phyloP scores from a whole-genome alignment of 2,329 filamentous ascomycete genomes.

The Curvularia hawaiiensis region DNA sequence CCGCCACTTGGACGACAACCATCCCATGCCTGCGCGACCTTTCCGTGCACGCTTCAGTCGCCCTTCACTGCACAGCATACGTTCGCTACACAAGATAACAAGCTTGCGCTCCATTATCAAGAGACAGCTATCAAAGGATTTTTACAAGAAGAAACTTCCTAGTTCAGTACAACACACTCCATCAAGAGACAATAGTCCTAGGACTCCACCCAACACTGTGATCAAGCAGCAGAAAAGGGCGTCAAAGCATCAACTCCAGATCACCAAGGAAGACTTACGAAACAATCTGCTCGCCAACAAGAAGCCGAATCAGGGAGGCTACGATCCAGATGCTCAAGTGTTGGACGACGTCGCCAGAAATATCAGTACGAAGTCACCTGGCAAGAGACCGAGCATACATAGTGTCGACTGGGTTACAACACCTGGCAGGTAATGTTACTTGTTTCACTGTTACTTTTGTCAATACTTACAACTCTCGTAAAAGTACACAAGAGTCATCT shows the following conservation, averaged over 20 bases:
- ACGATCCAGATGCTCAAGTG: constrained; percentile 46
- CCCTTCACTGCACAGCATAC: constrained; percentile 39
- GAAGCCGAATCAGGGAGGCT: constrained; percentile 42
- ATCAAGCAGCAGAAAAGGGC: constrained; percentile 28
- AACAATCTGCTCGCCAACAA: constrained; percentile 43
- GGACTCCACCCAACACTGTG: constrained; percentile 27
- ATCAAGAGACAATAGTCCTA: constrained; percentile 12
- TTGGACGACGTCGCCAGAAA: constrained; percentile 41
- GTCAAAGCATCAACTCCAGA: constrained; percentile 32
- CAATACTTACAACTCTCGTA: constrained; percentile 28
- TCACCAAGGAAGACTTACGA: constrained; percentile 39
- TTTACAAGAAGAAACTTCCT: constrained; percentile 20
- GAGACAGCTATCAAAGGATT: constrained; percentile 39
- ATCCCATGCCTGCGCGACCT: constrained; percentile 20
- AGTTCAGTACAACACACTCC: constrained; percentile 7
- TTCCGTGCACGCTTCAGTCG: constrained; percentile 30
- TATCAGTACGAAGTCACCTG: constrained; percentile 35
- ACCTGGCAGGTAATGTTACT: constrained; percentile 29
- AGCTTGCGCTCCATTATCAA: constrained; percentile 44
- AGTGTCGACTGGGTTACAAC: constrained; percentile 43
- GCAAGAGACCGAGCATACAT: constrained; percentile 44
- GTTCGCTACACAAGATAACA: constrained; percentile 43
- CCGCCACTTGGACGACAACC: constrained; percentile 17
- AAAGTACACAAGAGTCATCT: constrained; percentile 33
- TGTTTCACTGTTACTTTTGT: not conserved